Evolutionary conservation across 108 stramenopile genomes (phyloP), one percentile per base, ranked within the genome.

Genomic region (Cylindrotheca fusiformis): DNA sequence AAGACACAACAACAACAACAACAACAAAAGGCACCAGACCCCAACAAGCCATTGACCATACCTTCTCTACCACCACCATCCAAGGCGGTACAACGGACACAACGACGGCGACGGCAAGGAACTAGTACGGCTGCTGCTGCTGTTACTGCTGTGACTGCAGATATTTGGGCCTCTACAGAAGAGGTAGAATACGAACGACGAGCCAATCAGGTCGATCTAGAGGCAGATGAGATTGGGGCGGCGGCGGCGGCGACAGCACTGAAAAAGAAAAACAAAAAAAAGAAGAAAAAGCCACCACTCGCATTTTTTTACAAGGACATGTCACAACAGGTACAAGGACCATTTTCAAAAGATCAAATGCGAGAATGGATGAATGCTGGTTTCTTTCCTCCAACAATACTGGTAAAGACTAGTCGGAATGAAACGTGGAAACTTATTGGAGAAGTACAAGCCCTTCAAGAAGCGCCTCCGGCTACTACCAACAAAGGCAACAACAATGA

Each of bases 161-260:
- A 93, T 62, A 86, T 93, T 72, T 93, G 92, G 92, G 92, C 92
- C 20, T 86, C 87, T 4, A 70, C 55, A 17, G 92, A 93, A 62
- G 92, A 93, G 74, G 80, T 93, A 53, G 72, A 83, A 18, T 90
- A 87, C 58, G 88, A 88, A 59, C 50, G 55, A 51, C 54, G 61
- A 54, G 68, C 70, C 67, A 72, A 84, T 65, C 55, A 41, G 45
- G 72, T 73, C 47, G 83, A 79, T 56, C 66, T 80, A 27, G 67
- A 91, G 67, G 70, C 79, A 32, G 70, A 66, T 19, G 48, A 46
- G 20, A 33, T 63, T 5, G 71, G 71, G 10, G 62, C 62, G 1
- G 63, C 32, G 21, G 51, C 31, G 14, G 22, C 55, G 19, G 70
- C 69, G 29, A 52, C 56, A 52, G 33, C 61, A 32, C 63, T 26